Evolutionary conservation across 192 early-diverging fungal genomes (phyloP).

Genomic region (Linnemannia schmuckeri): DNA sequence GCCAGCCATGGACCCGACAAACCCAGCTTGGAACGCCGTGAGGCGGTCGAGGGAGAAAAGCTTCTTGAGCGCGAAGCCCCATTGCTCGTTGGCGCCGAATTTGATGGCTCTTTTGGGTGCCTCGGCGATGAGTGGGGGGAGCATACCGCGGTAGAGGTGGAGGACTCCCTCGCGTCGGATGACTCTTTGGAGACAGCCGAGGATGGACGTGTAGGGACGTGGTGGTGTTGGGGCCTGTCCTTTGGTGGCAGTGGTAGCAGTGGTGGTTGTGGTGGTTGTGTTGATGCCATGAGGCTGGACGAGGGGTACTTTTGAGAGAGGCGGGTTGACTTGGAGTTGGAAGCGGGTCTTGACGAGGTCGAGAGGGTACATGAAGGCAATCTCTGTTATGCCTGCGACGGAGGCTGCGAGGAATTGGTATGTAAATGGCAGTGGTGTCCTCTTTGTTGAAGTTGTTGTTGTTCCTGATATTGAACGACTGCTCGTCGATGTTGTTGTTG

Average conservation of each 20-base stretch:
- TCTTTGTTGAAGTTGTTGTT: not conserved
- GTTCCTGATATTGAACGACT: not conserved
- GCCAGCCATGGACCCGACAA: constrained; percentile 90
- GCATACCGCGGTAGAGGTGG: constrained; percentile 84
- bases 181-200: constrained; percentile 92
- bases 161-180: constrained; percentile 81
- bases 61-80: constrained; percentile 71
- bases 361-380: constrained; percentile 90
- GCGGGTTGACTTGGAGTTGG: constrained; percentile 68
- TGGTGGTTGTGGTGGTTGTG: not conserved
- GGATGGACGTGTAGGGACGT: constrained; percentile 78
- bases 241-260: not conserved
- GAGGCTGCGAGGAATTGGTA: constrained; percentile 80
- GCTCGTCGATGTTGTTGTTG: not conserved
- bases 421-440: constrained; percentile 71
- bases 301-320: not conserved
- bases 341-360: constrained; percentile 95
- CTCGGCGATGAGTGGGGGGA: constrained; percentile 93
- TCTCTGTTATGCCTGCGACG: constrained; percentile 85
- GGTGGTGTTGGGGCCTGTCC: constrained; percentile 51
- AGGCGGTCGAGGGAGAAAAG: constrained; percentile 80
- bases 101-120: constrained; percentile 95
- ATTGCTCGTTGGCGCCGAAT: constrained; percentile 92
- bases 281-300: not conserved
- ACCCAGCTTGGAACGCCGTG: constrained; percentile 78